These are phyloP conservation scores for Wickerhamomyces rabaulensis DNA, from an alignment of 805 yeast genomes.

Conservation along the genomic window DNA sequence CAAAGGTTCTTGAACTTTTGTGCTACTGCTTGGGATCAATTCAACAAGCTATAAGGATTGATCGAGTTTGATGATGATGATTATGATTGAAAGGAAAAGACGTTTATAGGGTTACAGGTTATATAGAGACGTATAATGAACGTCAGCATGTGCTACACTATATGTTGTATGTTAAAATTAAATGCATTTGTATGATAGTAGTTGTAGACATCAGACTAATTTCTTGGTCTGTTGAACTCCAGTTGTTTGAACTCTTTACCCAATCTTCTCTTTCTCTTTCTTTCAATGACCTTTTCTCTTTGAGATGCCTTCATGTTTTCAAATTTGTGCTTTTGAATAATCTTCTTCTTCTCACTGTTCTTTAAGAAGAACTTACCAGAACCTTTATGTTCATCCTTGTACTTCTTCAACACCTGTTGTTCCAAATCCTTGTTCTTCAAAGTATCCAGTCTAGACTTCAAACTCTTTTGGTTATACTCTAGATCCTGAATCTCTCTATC, in stretches of 20 bases:
- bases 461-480: slow-evolving; percentile 53
- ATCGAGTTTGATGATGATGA: background rate
- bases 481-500: slow-evolving; percentile 46
- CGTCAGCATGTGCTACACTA: background rate
- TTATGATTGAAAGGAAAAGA: background rate
- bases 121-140: background rate
- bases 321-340: slow-evolving; percentile 72
- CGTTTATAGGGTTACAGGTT: no score
- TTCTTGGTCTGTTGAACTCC: slow-evolving; percentile 32
- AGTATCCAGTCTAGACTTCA: slow-evolving; percentile 61
- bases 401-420: slow-evolving; percentile 54
- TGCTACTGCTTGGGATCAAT: slow-evolving; percentile 32
- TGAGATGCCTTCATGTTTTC: slow-evolving; percentile 67
- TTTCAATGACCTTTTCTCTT: slow-evolving; percentile 77
- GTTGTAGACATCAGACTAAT: slow-evolving; percentile 1
- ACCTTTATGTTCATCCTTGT: slow-evolving; percentile 41
- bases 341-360: slow-evolving; percentile 64
- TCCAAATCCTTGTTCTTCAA: slow-evolving; percentile 74
- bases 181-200: background rate
- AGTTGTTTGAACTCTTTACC: slow-evolving; percentile 69
- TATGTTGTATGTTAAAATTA: background rate
- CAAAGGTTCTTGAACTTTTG: slow-evolving; percentile 29
- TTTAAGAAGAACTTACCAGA: slow-evolving; percentile 52
- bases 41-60: slow-evolving; percentile 3
- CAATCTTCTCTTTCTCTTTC: slow-evolving; percentile 79